These are phyloP conservation scores for Tulasnella sp. DNA, from an alignment of 768 basidiomycete species.

Conservation along the genomic window DNA sequence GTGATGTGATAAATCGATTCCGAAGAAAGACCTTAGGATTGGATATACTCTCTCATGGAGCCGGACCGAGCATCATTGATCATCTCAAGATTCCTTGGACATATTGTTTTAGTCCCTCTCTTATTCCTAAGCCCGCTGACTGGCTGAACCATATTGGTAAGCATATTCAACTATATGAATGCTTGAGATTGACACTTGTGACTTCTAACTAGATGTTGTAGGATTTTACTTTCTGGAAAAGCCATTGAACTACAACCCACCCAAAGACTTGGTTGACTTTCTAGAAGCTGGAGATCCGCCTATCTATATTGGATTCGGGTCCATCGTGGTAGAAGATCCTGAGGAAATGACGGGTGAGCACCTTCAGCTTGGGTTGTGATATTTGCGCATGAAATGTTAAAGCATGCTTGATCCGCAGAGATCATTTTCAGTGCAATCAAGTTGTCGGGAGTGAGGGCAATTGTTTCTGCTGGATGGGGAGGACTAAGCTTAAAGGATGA, in stretches of 20 bases:
- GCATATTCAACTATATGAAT: slow-evolving; percentile 1
- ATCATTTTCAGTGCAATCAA: slow-evolving; percentile 46
- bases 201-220: slow-evolving; percentile 35
- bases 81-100: slow-evolving; percentile 46
- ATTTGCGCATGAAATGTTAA: too few species aligned
- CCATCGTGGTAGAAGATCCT: slow-evolving; percentile 46
- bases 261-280: slow-evolving; percentile 36
- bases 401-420: slow-evolving; percentile 31
- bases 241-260: slow-evolving; percentile 36
- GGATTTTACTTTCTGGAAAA: slow-evolving; percentile 53
- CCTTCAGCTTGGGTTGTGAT: too few species aligned
- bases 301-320: slow-evolving; percentile 53
- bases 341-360: slow-evolving; percentile 36
- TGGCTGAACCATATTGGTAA: slow-evolving; percentile 51
- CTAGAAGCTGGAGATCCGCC: slow-evolving; percentile 39
- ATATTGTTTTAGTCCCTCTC: slow-evolving; percentile 45
- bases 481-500: slow-evolving; percentile 40
- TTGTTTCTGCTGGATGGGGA: slow-evolving; percentile 59
- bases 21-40: slow-evolving; percentile 38
- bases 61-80: slow-evolving; percentile 41
- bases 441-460: slow-evolving; percentile 42
- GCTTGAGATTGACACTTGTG: background rate
- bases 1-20: slow-evolving; percentile 49
- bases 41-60: slow-evolving; percentile 34
- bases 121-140: slow-evolving; percentile 48